A percentile compares a stretch with the other conserved stretches of the same genome.
Evolutionary conservation across 2,329 filamentous ascomycete species (phyloP).

Genomic region (Botrytis deweyae): DNA sequence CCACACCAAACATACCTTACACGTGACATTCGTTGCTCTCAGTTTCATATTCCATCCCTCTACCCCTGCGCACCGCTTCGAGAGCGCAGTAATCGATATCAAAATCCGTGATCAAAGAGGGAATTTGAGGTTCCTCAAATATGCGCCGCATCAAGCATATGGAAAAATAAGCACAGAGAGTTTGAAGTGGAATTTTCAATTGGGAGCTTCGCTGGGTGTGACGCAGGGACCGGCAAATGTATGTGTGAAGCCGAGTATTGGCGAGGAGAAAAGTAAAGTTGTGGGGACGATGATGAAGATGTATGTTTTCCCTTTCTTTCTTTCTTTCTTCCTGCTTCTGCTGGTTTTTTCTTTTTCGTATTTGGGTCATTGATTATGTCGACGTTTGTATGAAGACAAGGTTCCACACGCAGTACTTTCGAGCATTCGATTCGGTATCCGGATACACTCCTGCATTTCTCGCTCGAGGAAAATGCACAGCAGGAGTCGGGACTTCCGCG

Average conservation of each 20-base stretch:
- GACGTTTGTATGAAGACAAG: not conserved
- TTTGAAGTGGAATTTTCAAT: conserved; percentile 33
- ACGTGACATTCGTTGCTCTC: conserved; percentile 50
- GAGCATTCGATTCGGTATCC: conserved; percentile 15
- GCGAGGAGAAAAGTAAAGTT: conserved; percentile 28
- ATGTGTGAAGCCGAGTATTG: conserved; percentile 23
- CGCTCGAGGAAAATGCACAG: conserved; percentile 49
- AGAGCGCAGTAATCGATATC: conserved; percentile 10
- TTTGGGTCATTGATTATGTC: not conserved
- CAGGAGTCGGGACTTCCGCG: conserved; percentile 50
- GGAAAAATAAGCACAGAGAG: conserved; percentile 28
- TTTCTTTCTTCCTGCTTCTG: not conserved
- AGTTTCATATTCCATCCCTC: conserved; percentile 50
- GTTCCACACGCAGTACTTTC: conserved; percentile 16
- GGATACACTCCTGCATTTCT: conserved; percentile 47
- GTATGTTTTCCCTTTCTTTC: conserved; percentile 19
- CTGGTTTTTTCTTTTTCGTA: not conserved
- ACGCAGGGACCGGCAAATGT: conserved; percentile 42
- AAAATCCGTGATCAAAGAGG: conserved; percentile 32
- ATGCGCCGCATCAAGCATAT: conserved; percentile 51
- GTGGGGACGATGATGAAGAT: conserved; percentile 35
- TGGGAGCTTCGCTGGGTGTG: conserved; percentile 43
- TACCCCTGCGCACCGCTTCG: not conserved
- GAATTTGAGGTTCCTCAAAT: conserved; percentile 44
- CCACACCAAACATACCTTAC: conserved; percentile 44